Evolutionary conservation across 2,329 filamentous ascomycete species (phyloP).

Genomic region (Aspergillus chevalieri): DNA sequence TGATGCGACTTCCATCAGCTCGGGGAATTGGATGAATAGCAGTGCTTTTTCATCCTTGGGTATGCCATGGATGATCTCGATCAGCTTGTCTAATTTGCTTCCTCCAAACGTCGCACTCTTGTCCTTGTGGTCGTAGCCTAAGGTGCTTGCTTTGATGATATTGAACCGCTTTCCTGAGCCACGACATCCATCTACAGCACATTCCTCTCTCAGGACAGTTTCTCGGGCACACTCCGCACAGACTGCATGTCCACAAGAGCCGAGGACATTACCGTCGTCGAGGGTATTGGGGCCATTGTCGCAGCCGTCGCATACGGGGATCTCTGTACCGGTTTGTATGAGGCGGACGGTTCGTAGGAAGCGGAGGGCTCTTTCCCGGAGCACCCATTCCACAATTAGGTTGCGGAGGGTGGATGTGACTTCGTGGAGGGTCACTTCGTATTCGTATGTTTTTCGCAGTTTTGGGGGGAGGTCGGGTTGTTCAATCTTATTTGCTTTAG

Average conservation of each 20-base stretch:
- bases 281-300: slow-evolving; percentile 17
- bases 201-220: slow-evolving; percentile 26
- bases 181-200: slow-evolving; percentile 37
- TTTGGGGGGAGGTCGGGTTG: slow-evolving; percentile 8
- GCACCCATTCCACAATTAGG: slow-evolving; percentile 17
- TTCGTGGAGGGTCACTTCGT: slow-evolving; percentile 14
- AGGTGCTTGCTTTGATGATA: slow-evolving; percentile 33
- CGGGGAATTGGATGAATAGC: slow-evolving; percentile 50
- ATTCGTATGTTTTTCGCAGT: slow-evolving; percentile 10
- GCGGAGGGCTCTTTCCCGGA: slow-evolving; percentile 17
- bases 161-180: slow-evolving; percentile 34
- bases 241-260: slow-evolving; percentile 48
- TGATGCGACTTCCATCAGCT: slow-evolving; percentile 37
- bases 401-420: slow-evolving; percentile 13
- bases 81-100: slow-evolving; percentile 44
- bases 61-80: slow-evolving; percentile 40
- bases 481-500: not conserved
- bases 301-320: slow-evolving; percentile 30
- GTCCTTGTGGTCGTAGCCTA: slow-evolving; percentile 27
- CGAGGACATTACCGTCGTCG: slow-evolving; percentile 36
- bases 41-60: slow-evolving; percentile 45
- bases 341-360: slow-evolving; percentile 16
- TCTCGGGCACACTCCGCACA: slow-evolving; percentile 37
- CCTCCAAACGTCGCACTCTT: slow-evolving; percentile 28
- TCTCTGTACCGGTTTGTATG: slow-evolving; percentile 10